Evolutionary conservation across 2,329 filamentous ascomycete species (phyloP).

Genomic region (Anisogramma anomala): DNA sequence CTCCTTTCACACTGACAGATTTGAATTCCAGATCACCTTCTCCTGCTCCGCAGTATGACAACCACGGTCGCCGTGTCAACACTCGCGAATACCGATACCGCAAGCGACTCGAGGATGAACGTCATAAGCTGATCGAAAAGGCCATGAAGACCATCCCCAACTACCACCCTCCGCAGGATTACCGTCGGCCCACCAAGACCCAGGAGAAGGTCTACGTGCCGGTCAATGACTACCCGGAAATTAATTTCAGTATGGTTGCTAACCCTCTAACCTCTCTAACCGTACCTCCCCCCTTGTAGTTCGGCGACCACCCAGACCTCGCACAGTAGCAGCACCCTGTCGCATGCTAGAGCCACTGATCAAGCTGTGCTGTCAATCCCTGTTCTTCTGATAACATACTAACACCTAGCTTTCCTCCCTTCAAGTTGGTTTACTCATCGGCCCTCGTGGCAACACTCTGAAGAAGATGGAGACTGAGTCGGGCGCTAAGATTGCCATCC

Average conservation of each 20-base stretch:
- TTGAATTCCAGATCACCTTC: slow-evolving; percentile 65
- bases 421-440: slow-evolving; percentile 99
- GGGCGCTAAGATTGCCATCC: slow-evolving; percentile 95
- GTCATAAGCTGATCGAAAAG: slow-evolving; percentile 96
- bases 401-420: slow-evolving; percentile 81
- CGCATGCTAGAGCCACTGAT: slow-evolving; percentile 25
- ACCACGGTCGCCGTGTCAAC: slow-evolving; percentile 98
- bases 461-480: slow-evolving; percentile 99
- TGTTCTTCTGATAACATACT: slow-evolving; percentile 45
- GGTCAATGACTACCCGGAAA: slow-evolving; percentile 99
- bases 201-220: slow-evolving; percentile 99
- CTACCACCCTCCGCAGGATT: slow-evolving; percentile 97
- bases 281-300: slow-evolving; percentile 34
- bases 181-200: slow-evolving; percentile 97
- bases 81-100: slow-evolving; percentile 97
- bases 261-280: slow-evolving; percentile 86
- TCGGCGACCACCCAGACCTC: slow-evolving; percentile 31
- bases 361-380: slow-evolving; percentile 27
- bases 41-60: slow-evolving; percentile 94
- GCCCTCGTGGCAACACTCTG: slow-evolving; percentile 97
- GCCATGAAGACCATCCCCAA: slow-evolving; percentile 99
- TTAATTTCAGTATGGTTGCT: slow-evolving; percentile 99
- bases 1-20: slow-evolving; percentile 12
- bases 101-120: slow-evolving; percentile 95
- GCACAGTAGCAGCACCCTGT: slow-evolving; percentile 18